Evolutionary conservation across 2,329 filamentous ascomycete species (phyloP).

Genomic region (Penicillium sumatraense): DNA sequence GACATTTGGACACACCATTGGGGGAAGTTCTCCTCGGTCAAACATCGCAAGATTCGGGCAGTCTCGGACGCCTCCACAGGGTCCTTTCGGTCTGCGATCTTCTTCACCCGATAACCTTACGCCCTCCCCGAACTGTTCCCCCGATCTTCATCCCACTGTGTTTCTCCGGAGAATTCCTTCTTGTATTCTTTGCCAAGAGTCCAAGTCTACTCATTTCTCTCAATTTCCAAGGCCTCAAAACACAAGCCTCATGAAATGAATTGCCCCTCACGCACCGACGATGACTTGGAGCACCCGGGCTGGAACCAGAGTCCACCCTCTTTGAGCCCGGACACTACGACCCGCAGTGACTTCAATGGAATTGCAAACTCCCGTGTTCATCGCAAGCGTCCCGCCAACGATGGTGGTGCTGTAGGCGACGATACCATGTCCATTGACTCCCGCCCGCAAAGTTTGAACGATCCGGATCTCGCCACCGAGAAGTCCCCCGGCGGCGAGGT

Average conservation of each 20-base stretch:
- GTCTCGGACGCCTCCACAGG: neutral
- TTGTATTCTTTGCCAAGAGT: too few species aligned
- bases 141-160: neutral
- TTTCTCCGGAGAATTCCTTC: too few species aligned
- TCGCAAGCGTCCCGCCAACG: constrained; percentile 41
- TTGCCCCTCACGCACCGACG: constrained; percentile 66
- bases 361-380: constrained; percentile 62
- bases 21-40: neutral
- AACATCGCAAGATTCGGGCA: neutral
- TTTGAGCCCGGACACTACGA: constrained; percentile 64
- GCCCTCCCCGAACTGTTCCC: neutral
- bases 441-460: constrained; percentile 25
- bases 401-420: constrained; percentile 25
- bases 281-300: constrained; percentile 55
- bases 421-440: constrained; percentile 29
- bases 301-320: constrained; percentile 67
- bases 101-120: too few species aligned
- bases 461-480: constrained; percentile 26
- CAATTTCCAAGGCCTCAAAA: neutral
- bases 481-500: constrained; percentile 33
- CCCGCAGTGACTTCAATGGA: constrained; percentile 64
- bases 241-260: constrained; percentile 57
- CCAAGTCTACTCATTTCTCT: neutral
- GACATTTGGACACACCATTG: neutral
- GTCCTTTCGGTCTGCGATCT: neutral